phyloP scores from a whole-genome alignment of 2,329 filamentous ascomycete genomes.

The Ceratocystiopsis brevicomis region DNA sequence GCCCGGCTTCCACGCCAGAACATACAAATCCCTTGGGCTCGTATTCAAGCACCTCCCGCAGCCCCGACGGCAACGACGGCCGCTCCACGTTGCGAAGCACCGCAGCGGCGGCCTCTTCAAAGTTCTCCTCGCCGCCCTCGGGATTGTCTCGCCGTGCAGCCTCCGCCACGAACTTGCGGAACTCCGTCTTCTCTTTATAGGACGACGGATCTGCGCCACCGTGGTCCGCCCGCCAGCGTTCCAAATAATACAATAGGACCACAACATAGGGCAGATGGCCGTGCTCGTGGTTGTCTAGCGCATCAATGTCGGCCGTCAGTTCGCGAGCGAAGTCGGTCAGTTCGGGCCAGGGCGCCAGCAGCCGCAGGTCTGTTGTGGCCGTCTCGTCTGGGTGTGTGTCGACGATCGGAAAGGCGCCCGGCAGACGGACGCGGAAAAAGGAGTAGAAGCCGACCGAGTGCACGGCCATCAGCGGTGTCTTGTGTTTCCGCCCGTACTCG shows the following conservation, averaged over 20 bases:
- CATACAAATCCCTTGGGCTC: conserved; percentile 6
- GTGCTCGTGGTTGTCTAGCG: conserved; percentile 59
- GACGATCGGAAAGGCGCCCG: conserved; percentile 72
- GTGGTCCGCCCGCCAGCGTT: conserved; percentile 58
- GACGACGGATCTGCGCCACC: conserved; percentile 47
- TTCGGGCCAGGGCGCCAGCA: conserved; percentile 74
- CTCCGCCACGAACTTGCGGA: conserved; percentile 49
- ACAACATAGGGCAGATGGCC: conserved; percentile 81
- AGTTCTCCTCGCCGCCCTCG: conserved; percentile 91
- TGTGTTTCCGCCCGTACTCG: conserved; percentile 30
- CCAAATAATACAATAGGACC: conserved; percentile 64
- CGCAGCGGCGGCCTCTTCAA: conserved; percentile 73
- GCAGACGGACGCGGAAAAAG: conserved; percentile 63
- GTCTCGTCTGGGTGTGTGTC: conserved; percentile 88
- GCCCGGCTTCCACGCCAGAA: too few species aligned
- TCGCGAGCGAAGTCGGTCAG: conserved; percentile 46
- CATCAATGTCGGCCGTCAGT: conserved; percentile 50
- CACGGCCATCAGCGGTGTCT: conserved; percentile 60
- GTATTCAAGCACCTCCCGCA: conserved; percentile 65
- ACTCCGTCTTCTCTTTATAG: conserved; percentile 75
- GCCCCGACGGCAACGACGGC: conserved; percentile 45
- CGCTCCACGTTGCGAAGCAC: conserved; percentile 71
- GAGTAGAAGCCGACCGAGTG: conserved; percentile 89
- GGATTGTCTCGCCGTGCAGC: conserved; percentile 52
- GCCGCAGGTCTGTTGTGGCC: conserved; percentile 64